Conservation (phyloP, 2,329 filamentous ascomycete species). For the Grosmannia clavigera region DNA sequence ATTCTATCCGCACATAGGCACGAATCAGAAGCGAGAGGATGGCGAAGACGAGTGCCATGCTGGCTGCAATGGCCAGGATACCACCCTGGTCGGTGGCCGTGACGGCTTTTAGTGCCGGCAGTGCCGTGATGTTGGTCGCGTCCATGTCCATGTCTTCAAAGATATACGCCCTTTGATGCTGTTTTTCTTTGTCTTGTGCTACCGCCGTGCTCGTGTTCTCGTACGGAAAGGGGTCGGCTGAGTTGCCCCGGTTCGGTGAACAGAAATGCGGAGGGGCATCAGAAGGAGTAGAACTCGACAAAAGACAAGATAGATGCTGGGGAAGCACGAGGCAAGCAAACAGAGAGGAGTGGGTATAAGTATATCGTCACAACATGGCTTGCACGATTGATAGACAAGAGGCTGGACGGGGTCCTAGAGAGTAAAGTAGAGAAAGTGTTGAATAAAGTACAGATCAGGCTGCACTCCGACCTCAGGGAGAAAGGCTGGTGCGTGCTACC, state of each 20-base stretch:
- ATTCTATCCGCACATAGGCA: slow-evolving; percentile 23
- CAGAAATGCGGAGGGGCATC: background rate
- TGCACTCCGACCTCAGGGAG: too few relatives aligned
- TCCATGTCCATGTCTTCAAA: background rate
- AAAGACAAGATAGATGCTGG: background rate
- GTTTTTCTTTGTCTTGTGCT: background rate
- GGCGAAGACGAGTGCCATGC: slow-evolving; percentile 23
- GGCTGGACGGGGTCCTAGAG: too few relatives aligned
- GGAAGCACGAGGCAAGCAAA: too few relatives aligned
- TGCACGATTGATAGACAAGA: too few relatives aligned
- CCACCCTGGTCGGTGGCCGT: slow-evolving; percentile 26
- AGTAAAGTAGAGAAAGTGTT: too few relatives aligned
- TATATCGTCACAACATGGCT: too few relatives aligned
- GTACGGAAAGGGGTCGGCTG: background rate
- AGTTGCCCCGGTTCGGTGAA: background rate
- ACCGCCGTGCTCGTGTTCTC: background rate
- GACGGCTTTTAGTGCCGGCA: slow-evolving; percentile 23
- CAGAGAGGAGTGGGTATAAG: too few relatives aligned
- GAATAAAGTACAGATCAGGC: too few relatives aligned
- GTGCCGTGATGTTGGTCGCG: slow-evolving; percentile 9
- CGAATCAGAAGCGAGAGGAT: slow-evolving; percentile 26
- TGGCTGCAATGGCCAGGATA: slow-evolving; percentile 25
- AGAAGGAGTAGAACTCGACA: background rate
- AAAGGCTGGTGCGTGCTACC: too few relatives aligned
- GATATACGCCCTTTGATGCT: too few relatives aligned